Percentiles rank a stretch among this genome's conserved stretches.
These are phyloP conservation scores for Thalassia testudinum DNA, from an alignment of 116 monocot species.

Conservation along the genomic window DNA sequence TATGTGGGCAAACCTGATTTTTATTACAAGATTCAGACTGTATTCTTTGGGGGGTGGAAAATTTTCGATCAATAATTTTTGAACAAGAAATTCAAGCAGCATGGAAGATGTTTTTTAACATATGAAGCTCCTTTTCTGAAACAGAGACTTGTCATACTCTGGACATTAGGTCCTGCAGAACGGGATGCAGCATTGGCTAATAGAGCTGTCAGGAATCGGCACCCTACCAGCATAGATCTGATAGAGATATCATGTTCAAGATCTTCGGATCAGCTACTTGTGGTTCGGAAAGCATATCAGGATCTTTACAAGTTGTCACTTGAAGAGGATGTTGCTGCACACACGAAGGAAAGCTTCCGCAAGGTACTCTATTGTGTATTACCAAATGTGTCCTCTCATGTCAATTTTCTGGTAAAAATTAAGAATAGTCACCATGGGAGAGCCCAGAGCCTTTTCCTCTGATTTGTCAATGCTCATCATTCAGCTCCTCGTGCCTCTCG, in stretches of 20 bases:
- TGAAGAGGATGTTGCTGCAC: slow-evolving; percentile 83
- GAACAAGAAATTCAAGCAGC: too few relatives aligned
- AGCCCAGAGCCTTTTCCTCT: too few relatives aligned
- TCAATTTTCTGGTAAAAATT: too few relatives aligned
- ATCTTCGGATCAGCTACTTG: slow-evolving; percentile 29
- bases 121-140: too few relatives aligned
- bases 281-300: slow-evolving; percentile 54
- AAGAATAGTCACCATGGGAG: too few relatives aligned
- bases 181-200: slow-evolving; percentile 54
- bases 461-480: not conserved
- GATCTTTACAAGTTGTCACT: slow-evolving; percentile 56
- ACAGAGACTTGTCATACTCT: slow-evolving; percentile 58
- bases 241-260: slow-evolving; percentile 55
- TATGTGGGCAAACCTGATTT: too few relatives aligned
- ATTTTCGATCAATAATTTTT: too few relatives aligned
- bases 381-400: too few relatives aligned
- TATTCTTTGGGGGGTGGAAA: too few relatives aligned
- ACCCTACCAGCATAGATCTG: slow-evolving; percentile 22
- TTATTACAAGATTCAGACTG: too few relatives aligned
- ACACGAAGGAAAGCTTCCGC: slow-evolving; percentile 45
- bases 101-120: too few relatives aligned
- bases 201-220: slow-evolving; percentile 33
- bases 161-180: slow-evolving; percentile 67
- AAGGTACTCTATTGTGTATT: too few relatives aligned
- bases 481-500: slow-evolving; percentile 69